These are phyloP conservation scores for Phytophthora constricta DNA, from an alignment of 352 stramenopile genomes.

Conservation along the genomic window DNA sequence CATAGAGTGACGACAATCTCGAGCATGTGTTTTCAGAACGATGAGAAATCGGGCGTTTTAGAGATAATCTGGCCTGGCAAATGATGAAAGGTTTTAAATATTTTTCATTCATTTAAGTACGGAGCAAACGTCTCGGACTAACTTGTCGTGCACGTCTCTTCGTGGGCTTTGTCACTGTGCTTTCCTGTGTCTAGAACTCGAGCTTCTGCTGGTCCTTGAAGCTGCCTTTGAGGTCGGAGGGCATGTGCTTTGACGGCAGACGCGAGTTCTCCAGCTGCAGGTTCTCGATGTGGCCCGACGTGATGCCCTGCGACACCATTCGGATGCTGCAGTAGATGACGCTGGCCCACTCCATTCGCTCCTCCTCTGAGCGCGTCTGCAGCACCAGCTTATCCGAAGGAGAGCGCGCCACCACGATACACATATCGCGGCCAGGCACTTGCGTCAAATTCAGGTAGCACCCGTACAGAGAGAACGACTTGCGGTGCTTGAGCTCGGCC, in stretches of 20 bases:
- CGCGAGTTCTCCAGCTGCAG: slow-evolving; percentile 69
- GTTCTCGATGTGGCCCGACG: slow-evolving; percentile 78
- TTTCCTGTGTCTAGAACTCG: slow-evolving; percentile 28
- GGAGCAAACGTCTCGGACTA: background rate
- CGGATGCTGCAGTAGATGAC: slow-evolving; percentile 89
- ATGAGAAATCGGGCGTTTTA: too few species aligned
- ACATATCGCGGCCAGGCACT: slow-evolving; percentile 73
- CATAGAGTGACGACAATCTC: too few species aligned
- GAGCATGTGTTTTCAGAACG: too few species aligned
- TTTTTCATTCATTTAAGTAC: background rate
- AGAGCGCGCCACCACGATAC: slow-evolving; percentile 84
- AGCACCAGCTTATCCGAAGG: slow-evolving; percentile 88
- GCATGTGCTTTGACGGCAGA: slow-evolving; percentile 20
- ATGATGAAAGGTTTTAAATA: background rate
- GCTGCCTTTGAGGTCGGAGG: slow-evolving; percentile 35
- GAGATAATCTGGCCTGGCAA: too few species aligned
- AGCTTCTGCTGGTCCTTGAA: slow-evolving; percentile 40
- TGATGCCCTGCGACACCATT: slow-evolving; percentile 88
- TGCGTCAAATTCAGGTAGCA: slow-evolving; percentile 88
- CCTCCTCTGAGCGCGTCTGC: slow-evolving; percentile 65
- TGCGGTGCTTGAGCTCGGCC: slow-evolving; percentile 76
- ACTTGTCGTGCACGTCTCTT: slow-evolving; percentile 4
- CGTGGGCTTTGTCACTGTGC: background rate
- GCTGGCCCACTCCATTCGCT: slow-evolving; percentile 89
- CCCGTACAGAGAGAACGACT: slow-evolving; percentile 83